Evolutionary conservation across 2,329 filamentous ascomycete species (phyloP).

Genomic region (Colletotrichum coccodes): DNA sequence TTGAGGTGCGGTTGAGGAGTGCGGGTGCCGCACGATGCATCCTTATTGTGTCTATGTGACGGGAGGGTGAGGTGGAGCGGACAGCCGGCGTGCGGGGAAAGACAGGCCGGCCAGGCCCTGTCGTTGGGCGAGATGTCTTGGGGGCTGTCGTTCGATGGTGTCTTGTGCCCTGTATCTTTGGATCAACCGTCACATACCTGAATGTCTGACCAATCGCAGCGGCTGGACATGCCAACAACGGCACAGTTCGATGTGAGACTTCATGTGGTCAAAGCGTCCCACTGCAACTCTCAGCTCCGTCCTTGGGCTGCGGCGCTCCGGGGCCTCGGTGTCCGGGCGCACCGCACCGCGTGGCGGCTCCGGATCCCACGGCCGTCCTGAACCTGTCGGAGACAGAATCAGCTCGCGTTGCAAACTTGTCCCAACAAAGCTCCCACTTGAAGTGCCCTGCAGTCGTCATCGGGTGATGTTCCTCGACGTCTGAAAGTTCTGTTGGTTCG

Average conservation of each 20-base stretch:
- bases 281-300: slow-evolving; percentile 29
- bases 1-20: slow-evolving; percentile 19
- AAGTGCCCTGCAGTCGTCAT: background rate
- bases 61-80: background rate
- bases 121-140: slow-evolving; percentile 21
- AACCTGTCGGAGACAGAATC: background rate
- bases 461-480: background rate
- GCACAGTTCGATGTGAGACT: slow-evolving; percentile 24
- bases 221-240: slow-evolving; percentile 33
- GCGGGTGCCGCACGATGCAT: background rate
- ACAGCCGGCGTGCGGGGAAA: slow-evolving; percentile 21
- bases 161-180: slow-evolving; percentile 5
- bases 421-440: slow-evolving; percentile 1
- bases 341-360: slow-evolving; percentile 20
- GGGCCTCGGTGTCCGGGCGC: slow-evolving; percentile 18
- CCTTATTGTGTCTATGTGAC: slow-evolving; percentile 9
- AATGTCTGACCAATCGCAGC: slow-evolving; percentile 16
- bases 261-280: slow-evolving; percentile 24
- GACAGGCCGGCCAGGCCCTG: slow-evolving; percentile 7
- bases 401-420: too few species aligned
- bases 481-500: slow-evolving; percentile 3
- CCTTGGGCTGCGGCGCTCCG: slow-evolving; percentile 13
- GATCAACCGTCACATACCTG: slow-evolving; percentile 5
- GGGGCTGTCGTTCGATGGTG: slow-evolving; percentile 1
- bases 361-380: background rate